phyloP scores from a whole-genome alignment of 306 rosid species.

The Castanea mollissima region DNA sequence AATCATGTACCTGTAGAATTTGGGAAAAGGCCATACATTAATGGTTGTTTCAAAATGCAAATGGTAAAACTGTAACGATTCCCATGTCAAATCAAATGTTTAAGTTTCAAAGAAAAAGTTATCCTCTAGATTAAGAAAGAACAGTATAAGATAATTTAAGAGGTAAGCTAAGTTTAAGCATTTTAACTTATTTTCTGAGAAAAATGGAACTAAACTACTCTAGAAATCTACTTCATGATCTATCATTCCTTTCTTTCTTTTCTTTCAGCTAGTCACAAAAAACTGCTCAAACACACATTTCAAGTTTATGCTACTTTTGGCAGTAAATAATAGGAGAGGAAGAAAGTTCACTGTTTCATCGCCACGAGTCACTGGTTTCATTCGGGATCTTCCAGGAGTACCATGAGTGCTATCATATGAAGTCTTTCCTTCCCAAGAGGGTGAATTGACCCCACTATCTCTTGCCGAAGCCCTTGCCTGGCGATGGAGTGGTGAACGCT shows the following conservation, averaged over 20 bases:
- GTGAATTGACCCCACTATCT: conserved; percentile 41
- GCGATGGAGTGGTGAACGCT: conserved; percentile 87
- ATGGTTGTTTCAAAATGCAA: background rate
- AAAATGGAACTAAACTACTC: background rate
- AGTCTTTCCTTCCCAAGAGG: conserved; percentile 63
- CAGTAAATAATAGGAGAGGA: conserved; percentile 2
- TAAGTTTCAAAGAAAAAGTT: background rate
- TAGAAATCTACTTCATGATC: background rate
- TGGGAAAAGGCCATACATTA: background rate
- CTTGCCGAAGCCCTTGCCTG: conserved; percentile 58
- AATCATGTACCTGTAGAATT: background rate
- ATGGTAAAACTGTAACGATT: background rate
- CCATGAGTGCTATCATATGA: conserved; percentile 67
- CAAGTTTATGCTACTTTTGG: conserved; percentile 1
- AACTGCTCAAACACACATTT: background rate
- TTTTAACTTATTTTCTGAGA: background rate
- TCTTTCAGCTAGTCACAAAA: background rate
- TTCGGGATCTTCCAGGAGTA: conserved; percentile 71
- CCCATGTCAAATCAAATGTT: background rate
- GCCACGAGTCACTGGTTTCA: conserved; percentile 51
- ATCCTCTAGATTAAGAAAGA: background rate
- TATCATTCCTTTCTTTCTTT: background rate
- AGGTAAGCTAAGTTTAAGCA: background rate
- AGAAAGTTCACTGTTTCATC: conserved; percentile 65
- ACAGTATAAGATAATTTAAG: background rate